Conservation (phyloP, 2,329 filamentous ascomycete genomes). For the Beauveria sp. region DNA sequence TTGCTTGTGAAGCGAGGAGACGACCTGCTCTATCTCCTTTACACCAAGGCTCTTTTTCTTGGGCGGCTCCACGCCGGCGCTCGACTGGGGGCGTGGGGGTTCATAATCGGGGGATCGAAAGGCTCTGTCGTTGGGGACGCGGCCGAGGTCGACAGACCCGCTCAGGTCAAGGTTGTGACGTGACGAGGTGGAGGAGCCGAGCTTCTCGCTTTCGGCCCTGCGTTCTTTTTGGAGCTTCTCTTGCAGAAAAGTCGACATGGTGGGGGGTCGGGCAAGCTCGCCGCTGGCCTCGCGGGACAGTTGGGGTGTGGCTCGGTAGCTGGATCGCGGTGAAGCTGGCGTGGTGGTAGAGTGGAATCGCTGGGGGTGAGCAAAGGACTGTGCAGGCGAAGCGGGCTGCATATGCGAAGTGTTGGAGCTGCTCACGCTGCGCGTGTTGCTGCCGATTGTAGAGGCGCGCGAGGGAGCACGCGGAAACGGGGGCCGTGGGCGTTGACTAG, state of each 20-base stretch:
- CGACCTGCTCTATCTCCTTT: conserved; percentile 62
- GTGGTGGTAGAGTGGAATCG: conserved; percentile 33
- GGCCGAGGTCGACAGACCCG: conserved; percentile 30
- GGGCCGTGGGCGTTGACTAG: conserved; percentile 22
- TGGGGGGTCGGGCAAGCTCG: conserved; percentile 32
- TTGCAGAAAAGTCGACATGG: conserved; percentile 45
- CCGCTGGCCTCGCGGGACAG: conserved; percentile 35
- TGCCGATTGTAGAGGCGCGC: conserved; percentile 37
- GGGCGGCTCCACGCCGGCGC: conserved; percentile 29
- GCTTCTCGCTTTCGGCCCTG: conserved; percentile 39
- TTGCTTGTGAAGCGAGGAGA: conserved; percentile 64
- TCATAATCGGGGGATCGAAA: conserved; percentile 26
- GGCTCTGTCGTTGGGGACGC: conserved; percentile 32
- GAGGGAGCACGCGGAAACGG: conserved; percentile 36
- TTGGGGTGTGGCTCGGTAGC: conserved; percentile 33
- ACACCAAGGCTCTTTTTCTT: conserved; percentile 51
- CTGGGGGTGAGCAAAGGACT: conserved; percentile 29
- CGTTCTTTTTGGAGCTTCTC: conserved; percentile 47
- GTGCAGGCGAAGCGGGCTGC: conserved; percentile 26
- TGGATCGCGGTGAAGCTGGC: conserved; percentile 28
- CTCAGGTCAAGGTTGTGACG: conserved; percentile 30
- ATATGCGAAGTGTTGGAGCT: conserved; percentile 33
- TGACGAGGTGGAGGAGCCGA: conserved; percentile 23
- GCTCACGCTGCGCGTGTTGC: conserved; percentile 34
- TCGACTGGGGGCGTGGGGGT: conserved; percentile 35